phyloP scores from a whole-genome alignment of 768 basidiomycete species.

The Psilocybe cubensis region DNA sequence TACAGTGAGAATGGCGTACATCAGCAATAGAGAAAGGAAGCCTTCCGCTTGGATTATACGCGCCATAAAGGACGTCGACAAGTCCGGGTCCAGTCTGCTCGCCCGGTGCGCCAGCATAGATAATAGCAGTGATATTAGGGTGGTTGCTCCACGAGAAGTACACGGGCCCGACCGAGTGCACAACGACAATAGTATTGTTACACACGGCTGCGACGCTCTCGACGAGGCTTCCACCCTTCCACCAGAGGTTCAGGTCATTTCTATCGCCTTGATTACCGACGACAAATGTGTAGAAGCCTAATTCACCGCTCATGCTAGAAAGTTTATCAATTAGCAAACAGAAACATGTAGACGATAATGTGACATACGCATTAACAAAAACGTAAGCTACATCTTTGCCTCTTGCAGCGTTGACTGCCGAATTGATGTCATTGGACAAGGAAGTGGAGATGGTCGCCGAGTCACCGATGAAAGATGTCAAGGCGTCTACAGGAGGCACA shows the following conservation, averaged over 20 bases:
- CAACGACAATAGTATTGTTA: slow-evolving; percentile 79
- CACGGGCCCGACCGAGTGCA: slow-evolving; percentile 79
- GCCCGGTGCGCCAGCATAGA: slow-evolving; percentile 61
- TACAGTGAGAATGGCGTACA: slow-evolving; percentile 25
- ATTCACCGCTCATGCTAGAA: slow-evolving; percentile 51
- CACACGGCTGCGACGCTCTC: slow-evolving; percentile 65
- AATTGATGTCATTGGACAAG: slow-evolving; percentile 45
- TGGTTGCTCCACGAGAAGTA: slow-evolving; percentile 76
- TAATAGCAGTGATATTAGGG: slow-evolving; percentile 71
- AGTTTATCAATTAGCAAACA: slow-evolving; percentile 31
- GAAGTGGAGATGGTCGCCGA: slow-evolving; percentile 45
- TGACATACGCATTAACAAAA: slow-evolving; percentile 56
- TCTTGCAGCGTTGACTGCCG: slow-evolving; percentile 41
- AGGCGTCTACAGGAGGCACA: slow-evolving; percentile 50
- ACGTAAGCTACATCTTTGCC: slow-evolving; percentile 63
- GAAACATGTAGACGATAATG: slow-evolving; percentile 17
- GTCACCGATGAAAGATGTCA: slow-evolving; percentile 40
- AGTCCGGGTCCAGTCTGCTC: slow-evolving; percentile 82
- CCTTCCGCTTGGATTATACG: slow-evolving; percentile 74
- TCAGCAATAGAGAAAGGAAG: slow-evolving; percentile 80
- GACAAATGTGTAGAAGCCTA: slow-evolving; percentile 60
- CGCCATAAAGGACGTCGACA: slow-evolving; percentile 77
- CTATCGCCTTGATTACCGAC: slow-evolving; percentile 65
- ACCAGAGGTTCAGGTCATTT: slow-evolving; percentile 64
- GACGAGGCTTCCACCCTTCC: slow-evolving; percentile 53